Percentiles rank a stretch among this genome's conserved stretches.
Evolutionary conservation across 805 yeast species (phyloP).

Genomic region (Starmera pachycereana): DNA sequence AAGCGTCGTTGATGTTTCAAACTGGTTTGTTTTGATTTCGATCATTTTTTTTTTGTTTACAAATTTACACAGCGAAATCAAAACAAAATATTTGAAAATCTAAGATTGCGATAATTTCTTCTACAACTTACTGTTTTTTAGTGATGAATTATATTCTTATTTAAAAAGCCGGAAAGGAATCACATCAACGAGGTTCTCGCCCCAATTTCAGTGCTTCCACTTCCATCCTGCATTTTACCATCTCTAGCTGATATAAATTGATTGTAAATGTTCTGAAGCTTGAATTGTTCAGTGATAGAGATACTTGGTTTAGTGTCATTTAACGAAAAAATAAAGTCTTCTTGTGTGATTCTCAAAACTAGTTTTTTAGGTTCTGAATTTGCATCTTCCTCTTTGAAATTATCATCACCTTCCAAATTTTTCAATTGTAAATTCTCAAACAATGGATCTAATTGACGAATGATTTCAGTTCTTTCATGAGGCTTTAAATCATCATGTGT

Average conservation of each 20-base stretch:
- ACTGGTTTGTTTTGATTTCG: background rate
- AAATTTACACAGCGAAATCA: background rate
- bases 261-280: slow-evolving; percentile 52
- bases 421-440: slow-evolving; percentile 12
- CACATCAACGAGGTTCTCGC: slow-evolving; percentile 78
- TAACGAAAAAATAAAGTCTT: slow-evolving; percentile 54
- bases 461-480: slow-evolving; percentile 29
- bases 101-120: background rate
- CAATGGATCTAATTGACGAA: slow-evolving; percentile 33
- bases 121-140: background rate
- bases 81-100: too few species aligned
- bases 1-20: background rate
- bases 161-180: slow-evolving; percentile 3
- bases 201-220: slow-evolving; percentile 71
- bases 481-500: slow-evolving; percentile 20
- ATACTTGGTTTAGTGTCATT: slow-evolving; percentile 84
- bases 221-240: slow-evolving; percentile 84
- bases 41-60: background rate
- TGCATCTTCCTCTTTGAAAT: too few species aligned
- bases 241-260: slow-evolving; percentile 71
- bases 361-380: too few species aligned
- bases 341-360: background rate
- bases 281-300: slow-evolving; percentile 56
- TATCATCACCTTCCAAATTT: too few species aligned
- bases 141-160: background rate